These are phyloP conservation scores for Capronia americana DNA, from an alignment of 2,329 filamentous ascomycete species.

Conservation along the genomic window DNA sequence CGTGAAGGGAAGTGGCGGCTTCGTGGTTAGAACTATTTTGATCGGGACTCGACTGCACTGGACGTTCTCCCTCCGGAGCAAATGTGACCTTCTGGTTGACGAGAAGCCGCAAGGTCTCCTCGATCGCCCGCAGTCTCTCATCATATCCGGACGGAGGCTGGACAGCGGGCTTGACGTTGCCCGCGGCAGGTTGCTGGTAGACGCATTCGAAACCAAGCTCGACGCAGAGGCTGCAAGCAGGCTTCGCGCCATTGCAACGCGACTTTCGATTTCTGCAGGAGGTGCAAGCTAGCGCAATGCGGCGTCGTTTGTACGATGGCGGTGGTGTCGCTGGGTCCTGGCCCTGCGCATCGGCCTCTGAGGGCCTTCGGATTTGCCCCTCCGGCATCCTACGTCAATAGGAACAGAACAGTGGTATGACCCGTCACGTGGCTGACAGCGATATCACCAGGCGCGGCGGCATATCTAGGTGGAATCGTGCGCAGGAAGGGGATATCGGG, in stretches of 20 bases:
- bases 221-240: slow-evolving; percentile 52
- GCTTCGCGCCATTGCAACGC: slow-evolving; percentile 53
- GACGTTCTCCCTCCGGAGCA: slow-evolving; percentile 11
- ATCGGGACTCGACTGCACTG: slow-evolving; percentile 11
- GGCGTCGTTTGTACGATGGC: slow-evolving; percentile 44
- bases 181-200: slow-evolving; percentile 43
- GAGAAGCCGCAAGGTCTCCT: slow-evolving; percentile 31
- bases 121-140: slow-evolving; percentile 34
- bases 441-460: slow-evolving; percentile 11
- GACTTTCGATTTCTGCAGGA: slow-evolving; percentile 47
- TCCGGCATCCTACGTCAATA: slow-evolving; percentile 14
- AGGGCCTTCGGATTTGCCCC: slow-evolving; percentile 19
- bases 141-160: slow-evolving; percentile 25
- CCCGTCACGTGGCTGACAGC: slow-evolving; percentile 21
- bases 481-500: slow-evolving; percentile 26
- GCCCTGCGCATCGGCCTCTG: slow-evolving; percentile 28
- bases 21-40: slow-evolving; percentile 1
- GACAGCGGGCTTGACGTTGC: slow-evolving; percentile 18
- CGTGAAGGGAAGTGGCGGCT: not conserved
- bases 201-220: slow-evolving; percentile 53
- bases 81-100: slow-evolving; percentile 26
- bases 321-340: slow-evolving; percentile 27
- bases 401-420: slow-evolving; percentile 15
- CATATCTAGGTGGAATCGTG: not conserved
- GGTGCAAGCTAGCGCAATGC: slow-evolving; percentile 50